Evolutionary conservation across 768 basidiomycete species (phyloP), one percentile per base, ranked within the genome.

Genomic region (Leccinum rimulosum): DNA sequence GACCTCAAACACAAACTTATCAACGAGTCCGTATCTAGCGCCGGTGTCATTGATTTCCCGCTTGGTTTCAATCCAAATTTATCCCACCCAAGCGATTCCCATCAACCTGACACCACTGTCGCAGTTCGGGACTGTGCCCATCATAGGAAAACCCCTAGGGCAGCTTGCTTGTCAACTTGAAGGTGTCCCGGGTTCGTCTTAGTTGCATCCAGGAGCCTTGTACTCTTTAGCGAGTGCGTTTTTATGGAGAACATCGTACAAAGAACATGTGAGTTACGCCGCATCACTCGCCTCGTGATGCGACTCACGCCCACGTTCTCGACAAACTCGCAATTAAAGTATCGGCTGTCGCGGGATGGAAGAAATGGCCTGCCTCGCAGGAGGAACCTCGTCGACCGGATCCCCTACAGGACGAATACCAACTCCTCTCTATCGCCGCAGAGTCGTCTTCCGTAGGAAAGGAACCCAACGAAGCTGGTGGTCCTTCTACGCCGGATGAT

Each of bases 361-460:
- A 59, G 35, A 50, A 53, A 12, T 69, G 69, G 68, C 17, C 64
- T 8, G 8, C 19, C 49, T 49, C 55, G 3, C 51, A 36, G 28
- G 9, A 11, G 4, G 22, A 45, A 4, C 19, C 61, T 22, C 31
- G 31, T 50, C 66, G 60, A 61, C 62, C 64, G 0, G 55, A 64
- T 30, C 52, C 62, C 1, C 31, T 50, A 14, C 59, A 66, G 2
- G 65, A 57, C 10, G 69, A 71, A 53, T 70, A 71, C 17, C 69
- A 63, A 27, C 69, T 61, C 19, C 69, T 70, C 12, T 0, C 54
- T 8, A 45, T 47, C 28, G 50, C 61, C 22, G 3, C 22, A 3
- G 61, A 64, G 12, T 50, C 63, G 6, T 31, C 61, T 33, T 57
- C 43, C 4, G 51, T 17, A 19, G 14, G 51, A 28, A 63, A 60